Percentiles rank a stretch among this genome's conserved stretches.
These are phyloP conservation scores for Bryoerythrophyllum caledonicum DNA, from an alignment of 225 moss, liverwort and hornwort genomes.

Conservation along the genomic window DNA sequence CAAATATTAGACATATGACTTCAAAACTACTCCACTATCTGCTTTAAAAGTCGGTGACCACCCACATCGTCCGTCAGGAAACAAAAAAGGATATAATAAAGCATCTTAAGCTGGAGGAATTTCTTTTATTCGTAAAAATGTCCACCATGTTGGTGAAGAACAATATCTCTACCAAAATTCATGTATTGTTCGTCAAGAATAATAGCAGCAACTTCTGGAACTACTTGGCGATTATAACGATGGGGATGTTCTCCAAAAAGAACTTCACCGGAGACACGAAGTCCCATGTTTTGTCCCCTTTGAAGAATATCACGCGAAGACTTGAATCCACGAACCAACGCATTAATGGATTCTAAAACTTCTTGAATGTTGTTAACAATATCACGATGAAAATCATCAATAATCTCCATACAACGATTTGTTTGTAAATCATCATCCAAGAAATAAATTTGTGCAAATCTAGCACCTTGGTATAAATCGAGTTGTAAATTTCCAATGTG, in stretches of 20 bases:
- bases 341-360: background rate
- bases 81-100: background rate
- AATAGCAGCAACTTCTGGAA: background rate
- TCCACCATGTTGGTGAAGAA: background rate
- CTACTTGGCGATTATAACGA: background rate
- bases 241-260: background rate
- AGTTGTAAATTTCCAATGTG: too few relatives aligned
- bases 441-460: background rate
- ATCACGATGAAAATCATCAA: too few relatives aligned
- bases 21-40: background rate
- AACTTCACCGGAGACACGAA: background rate
- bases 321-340: background rate
- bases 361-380: too few relatives aligned
- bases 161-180: background rate
- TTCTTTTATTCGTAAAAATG: background rate
- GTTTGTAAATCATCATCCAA: background rate
- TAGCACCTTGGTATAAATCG: background rate
- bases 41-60: background rate
- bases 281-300: background rate
- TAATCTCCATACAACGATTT: too few relatives aligned
- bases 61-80: background rate
- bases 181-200: background rate
- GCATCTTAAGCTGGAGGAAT: background rate
- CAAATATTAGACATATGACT: background rate
- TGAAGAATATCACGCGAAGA: background rate